Evolutionary conservation across 331 rosid genomes (phyloP), one percentile per base, ranked within the genome.

Genomic region (Malus hybrid): DNA sequence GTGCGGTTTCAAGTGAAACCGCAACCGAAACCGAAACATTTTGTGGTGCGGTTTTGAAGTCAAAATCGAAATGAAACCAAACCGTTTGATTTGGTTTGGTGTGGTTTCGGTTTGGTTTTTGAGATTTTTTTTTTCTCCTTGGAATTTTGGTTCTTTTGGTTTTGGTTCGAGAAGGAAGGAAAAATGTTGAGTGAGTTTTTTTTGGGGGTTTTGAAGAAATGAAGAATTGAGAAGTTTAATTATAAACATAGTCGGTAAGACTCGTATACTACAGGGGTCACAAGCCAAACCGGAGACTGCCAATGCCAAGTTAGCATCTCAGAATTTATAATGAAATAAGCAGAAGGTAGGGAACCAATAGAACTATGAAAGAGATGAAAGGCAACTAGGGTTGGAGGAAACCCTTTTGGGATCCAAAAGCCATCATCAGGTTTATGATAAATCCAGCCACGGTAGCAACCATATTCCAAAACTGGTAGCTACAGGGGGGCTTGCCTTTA

Each of bases 211-310:
- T 30, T 30, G 32, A 30, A 30, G 32, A 30, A 30, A 30, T 5
- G 5, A 30, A 30, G 32, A 30, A 30, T 30, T 30, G 32, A 30
- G 32, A 30, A 4, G 32, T 30, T 30, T 30, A 30, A 30, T 30
- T 30, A 30, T 30, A 30, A 30, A 30, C 32, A 4, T 30, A 93
- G 79, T 14, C 97, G 96, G 87, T 93, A 93, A 16, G 90, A 78
- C 86, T 87, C 97, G 0, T 89, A 87, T 30, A 89, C 89, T n/a
- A 93, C 82, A 0, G 96, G 98, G 57, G 98, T 93, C 75, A 91
- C 90, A 26, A 93, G 90, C 98, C 98, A 93, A 64, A 93, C 96
- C 0, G 98, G 97, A 19, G 96, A 91, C 79, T 88, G 91, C 98
- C 97, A 91, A 72, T 91, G 91, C 98, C 98, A 93, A 13, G 94